phyloP scores from a whole-genome alignment of 2,329 filamentous ascomycete species.

The Cyphellophora europaea region DNA sequence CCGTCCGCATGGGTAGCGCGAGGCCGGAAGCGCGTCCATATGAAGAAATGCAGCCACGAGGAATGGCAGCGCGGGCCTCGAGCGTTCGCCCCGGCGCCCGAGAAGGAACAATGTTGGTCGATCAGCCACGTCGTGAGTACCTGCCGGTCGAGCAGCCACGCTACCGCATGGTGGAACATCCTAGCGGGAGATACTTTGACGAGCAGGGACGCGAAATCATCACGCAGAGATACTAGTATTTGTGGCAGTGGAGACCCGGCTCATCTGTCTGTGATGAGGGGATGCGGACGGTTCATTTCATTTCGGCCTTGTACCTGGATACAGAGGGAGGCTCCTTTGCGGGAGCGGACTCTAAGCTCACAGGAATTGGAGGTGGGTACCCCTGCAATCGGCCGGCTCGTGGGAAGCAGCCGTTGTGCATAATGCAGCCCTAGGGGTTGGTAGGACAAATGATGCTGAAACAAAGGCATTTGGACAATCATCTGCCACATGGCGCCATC shows the following conservation, averaged over 20 bases:
- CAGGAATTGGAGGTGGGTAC: too few species aligned
- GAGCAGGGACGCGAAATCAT: conserved; percentile 15
- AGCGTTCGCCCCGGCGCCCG: conserved; percentile 33
- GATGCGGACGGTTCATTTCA: too few species aligned
- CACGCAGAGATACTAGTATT: conserved; percentile 8
- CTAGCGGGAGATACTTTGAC: conserved; percentile 13
- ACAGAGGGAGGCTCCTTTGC: too few species aligned
- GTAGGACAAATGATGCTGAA: too few species aligned
- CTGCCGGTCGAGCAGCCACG: conserved; percentile 12
- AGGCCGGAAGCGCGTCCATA: conserved; percentile 42
- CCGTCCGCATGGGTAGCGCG: conserved; percentile 49
- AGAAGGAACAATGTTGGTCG: conserved; percentile 31
- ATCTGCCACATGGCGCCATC: too few species aligned
- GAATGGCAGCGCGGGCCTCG: conserved; percentile 30
- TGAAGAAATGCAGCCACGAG: conserved; percentile 27
- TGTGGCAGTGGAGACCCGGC: conserved; percentile 4
- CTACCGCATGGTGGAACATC: conserved; percentile 15
- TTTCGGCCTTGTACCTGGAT: too few species aligned
- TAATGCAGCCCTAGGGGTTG: too few species aligned
- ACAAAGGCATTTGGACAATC: too few species aligned
- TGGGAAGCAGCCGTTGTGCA: too few species aligned
- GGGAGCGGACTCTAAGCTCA: too few species aligned
- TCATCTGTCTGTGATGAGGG: too few species aligned
- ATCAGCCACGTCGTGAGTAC: conserved; percentile 13
- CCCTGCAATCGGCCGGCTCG: too few species aligned